A percentile compares a stretch with the other conserved stretches of the same genome.
Evolutionary conservation across 2,329 filamentous ascomycete genomes (phyloP).

Genomic region (Thielaviopsis musarum): DNA sequence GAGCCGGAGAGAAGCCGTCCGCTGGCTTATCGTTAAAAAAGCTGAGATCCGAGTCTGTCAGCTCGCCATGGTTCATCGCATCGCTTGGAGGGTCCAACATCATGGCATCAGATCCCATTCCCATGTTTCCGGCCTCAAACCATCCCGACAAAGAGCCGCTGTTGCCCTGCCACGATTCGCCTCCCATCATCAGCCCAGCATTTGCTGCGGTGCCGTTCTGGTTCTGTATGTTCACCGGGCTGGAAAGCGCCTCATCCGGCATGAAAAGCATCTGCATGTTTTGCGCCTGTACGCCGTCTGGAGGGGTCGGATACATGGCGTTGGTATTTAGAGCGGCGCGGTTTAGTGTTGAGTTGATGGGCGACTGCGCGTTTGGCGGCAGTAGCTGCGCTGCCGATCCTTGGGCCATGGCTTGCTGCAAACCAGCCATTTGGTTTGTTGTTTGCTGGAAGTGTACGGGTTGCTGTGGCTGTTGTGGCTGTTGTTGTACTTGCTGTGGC

Average conservation of each 20-base stretch:
- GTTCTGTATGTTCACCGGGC: conserved; percentile 22
- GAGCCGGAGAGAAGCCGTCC: conserved; percentile 1
- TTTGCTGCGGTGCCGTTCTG: background rate
- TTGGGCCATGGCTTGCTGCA: background rate
- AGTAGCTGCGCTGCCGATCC: conserved; percentile 19
- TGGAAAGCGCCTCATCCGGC: conserved; percentile 39
- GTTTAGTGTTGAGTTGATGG: conserved; percentile 26
- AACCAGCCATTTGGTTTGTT: background rate
- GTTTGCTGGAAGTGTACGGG: background rate
- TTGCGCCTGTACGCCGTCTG: conserved; percentile 43
- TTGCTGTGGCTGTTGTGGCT: background rate
- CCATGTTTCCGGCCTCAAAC: conserved; percentile 43
- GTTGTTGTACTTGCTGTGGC: background rate
- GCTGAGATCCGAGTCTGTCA: conserved; percentile 72
- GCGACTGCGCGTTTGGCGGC: conserved; percentile 33
- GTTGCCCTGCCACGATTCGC: background rate
- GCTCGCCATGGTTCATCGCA: conserved; percentile 52
- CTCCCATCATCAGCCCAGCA: background rate
- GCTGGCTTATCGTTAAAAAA: conserved; percentile 50
- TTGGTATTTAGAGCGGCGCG: conserved; percentile 30
- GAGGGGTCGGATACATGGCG: conserved; percentile 55
- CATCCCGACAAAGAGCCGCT: conserved; percentile 31
- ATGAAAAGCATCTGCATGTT: conserved; percentile 14
- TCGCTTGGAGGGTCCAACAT: conserved; percentile 23
- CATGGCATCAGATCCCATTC: conserved; percentile 18